phyloP scores from a whole-genome alignment of 176 grass and related monocot species.

The Aegilops tauschii region DNA sequence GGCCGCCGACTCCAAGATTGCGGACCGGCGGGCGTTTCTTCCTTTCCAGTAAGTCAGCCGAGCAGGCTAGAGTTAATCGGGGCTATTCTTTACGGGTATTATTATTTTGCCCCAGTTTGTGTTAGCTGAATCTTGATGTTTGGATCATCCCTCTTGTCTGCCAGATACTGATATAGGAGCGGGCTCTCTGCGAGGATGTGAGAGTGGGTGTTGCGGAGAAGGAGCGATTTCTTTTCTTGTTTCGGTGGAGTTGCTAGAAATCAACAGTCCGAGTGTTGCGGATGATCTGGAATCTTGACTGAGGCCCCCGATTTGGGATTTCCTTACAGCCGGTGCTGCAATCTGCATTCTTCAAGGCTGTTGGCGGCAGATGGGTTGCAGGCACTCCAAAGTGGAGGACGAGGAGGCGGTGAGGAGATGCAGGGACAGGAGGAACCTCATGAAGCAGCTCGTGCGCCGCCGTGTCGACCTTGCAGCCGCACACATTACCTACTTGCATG shows the following conservation, averaged over 20 bases:
- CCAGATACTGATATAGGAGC: slow-evolving; percentile 3
- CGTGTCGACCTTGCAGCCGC: slow-evolving; percentile 66
- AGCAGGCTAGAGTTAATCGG: background rate
- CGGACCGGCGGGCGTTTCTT: slow-evolving; percentile 11
- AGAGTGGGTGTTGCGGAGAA: slow-evolving; percentile 5
- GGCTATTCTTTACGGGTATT: background rate
- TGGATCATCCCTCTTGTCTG: slow-evolving; percentile 9
- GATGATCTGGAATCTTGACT: slow-evolving; percentile 25
- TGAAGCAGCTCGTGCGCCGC: slow-evolving; percentile 74
- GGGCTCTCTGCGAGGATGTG: slow-evolving; percentile 17
- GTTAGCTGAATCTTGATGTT: slow-evolving; percentile 13
- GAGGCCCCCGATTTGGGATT: background rate
- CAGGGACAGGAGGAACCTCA: slow-evolving; percentile 83
- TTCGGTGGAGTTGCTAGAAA: slow-evolving; percentile 32
- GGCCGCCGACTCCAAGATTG: background rate
- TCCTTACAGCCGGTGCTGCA: background rate
- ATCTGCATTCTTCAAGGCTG: slow-evolving; percentile 14
- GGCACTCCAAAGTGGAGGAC: slow-evolving; percentile 68
- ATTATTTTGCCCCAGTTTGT: background rate
- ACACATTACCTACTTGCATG: slow-evolving; percentile 68
- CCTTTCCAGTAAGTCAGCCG: slow-evolving; percentile 21
- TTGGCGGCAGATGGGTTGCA: slow-evolving; percentile 72
- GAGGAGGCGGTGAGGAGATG: slow-evolving; percentile 80
- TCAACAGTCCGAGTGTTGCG: background rate
- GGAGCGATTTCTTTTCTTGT: background rate